Evolutionary conservation across 352 stramenopile genomes (phyloP), one percentile per base, ranked within the genome.

Genomic region (Globisporangium nagaii): DNA sequence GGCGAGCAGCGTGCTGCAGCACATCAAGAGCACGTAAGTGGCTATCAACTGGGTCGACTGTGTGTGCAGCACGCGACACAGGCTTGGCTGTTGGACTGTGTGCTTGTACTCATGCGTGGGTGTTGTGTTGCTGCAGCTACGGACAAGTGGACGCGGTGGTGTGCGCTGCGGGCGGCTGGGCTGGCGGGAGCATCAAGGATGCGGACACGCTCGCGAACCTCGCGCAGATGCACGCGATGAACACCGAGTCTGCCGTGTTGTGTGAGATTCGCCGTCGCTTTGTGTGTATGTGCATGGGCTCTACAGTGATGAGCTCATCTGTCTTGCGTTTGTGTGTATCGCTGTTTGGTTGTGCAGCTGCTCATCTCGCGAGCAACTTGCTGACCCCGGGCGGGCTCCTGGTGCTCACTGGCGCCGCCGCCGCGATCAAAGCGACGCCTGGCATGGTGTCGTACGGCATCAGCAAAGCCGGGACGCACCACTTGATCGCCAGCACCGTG

Each of bases 401-500:
- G 19, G 81, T 95, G 19, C 64, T 96, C 24, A 95, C 85, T 12
- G 86, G 87, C 15, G 84, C 87, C 6, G 80, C 79, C 4, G 84
- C 87, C n/a, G 86, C 86, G 12, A 61, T 91, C 6, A 71, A 85
- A 49, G 76, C 70, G 5, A 93, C 86, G n/a, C 70, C 84, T 52
- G 78, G 69, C 22, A 96, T 96, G 83, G 69, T 91, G 19, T 86
- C 84, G 36, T 96, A 96, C 62, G 84, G 87, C 37, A 93, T 93
- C 36, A 91, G 58, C 71, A 96, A 96, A 61, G 83, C 77, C 1
- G 86, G 84, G n/a, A 96, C 86, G n/a, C 84, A 96, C 63, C 83
- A 96, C 55, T 63, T 95, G 64, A 70, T 93, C 28, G 81, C 80
- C 32, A 95, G 84, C 68, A 68, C 79, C n/a, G 74, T 81, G 81